phyloP scores from a whole-genome alignment of 106 monocot species.

The Vanilla planifolia region DNA sequence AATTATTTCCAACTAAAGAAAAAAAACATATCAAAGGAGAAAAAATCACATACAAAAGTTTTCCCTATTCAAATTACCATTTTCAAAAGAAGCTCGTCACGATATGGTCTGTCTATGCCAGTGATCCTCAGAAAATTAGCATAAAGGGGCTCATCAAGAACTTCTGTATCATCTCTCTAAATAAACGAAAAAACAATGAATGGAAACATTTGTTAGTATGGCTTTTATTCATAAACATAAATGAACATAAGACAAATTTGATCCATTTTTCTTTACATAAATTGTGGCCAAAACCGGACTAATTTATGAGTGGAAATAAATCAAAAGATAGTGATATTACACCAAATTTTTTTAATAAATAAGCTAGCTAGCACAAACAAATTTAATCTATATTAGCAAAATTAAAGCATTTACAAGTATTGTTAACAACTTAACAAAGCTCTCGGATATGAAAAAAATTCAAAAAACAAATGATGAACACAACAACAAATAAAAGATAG shows the following conservation, averaged over 20 bases:
- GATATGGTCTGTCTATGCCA: constrained; percentile 68
- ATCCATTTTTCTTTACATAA: too few species aligned
- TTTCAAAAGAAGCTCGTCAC: constrained; percentile 63
- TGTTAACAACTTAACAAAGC: too few species aligned
- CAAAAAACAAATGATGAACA: too few species aligned
- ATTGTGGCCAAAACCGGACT: too few species aligned
- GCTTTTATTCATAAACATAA: background rate
- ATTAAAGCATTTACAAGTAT: background rate
- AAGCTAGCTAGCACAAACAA: too few species aligned
- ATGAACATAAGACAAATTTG: background rate
- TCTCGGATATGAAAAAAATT: too few species aligned
- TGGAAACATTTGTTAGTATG: background rate
- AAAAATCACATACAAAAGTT: background rate
- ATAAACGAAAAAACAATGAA: background rate
- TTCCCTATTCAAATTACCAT: constrained; percentile 28
- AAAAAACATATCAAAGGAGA: background rate
- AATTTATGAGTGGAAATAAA: too few species aligned
- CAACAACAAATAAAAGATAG: too few species aligned
- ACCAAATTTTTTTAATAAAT: too few species aligned
- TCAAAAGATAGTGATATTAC: too few species aligned
- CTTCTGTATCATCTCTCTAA: constrained; percentile 90
- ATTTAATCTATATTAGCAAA: too few species aligned
- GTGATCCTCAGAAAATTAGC: constrained; percentile 65
- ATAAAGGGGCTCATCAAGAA: constrained; percentile 91
- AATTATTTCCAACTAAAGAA: background rate